Evolutionary conservation across 2,329 filamentous ascomycete species (phyloP), one percentile per base, ranked within the genome.

Genomic region (Colletotrichum sp.): DNA sequence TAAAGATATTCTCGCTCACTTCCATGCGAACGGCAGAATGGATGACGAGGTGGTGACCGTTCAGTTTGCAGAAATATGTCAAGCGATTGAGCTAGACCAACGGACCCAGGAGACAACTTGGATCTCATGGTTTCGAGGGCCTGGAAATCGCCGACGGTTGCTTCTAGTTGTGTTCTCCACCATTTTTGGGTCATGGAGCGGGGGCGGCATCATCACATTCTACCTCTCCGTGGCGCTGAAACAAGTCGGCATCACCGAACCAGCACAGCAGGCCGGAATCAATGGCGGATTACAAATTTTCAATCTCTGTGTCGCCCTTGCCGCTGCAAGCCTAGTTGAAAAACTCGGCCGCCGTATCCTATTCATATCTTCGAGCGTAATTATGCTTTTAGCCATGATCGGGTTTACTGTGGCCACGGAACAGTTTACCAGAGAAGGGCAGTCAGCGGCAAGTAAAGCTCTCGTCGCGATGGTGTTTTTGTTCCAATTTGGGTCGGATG

Each of bases 371-470:
- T 76, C 78, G 5, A 76, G 75, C 18, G 28, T 76, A 3, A 78
- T 80, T 5, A 79, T 85, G 81, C 71, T 86, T 2, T 36, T 79
- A 3, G 79, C 83, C 5, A 85, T 85, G 30, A 81, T 82, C 7
- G 79, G 79, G 2, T 83, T 83, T 82, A 86, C 83, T 0, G 79
- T 83, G 24, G 79, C 81, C 10, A 83, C 84, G 1, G 83, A 82
- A 0, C 75, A 79, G 9, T 85, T 82, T 72, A 79, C 80, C 8
- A 75, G 81, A 21, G 83, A 80, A 1, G 77, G 77, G 2, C 77
- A 74, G 30, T 78, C 78, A 15, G 77, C 81, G 1, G 81, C 83
- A 0, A 83, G 65, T 15, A 57, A n/a, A 9, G 65, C 65, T 21
- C 44, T 68, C 5, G 65, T 57, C 2, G 65, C 34, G 16, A 55